Base-by-base conservation (phyloP, 805 yeast species). In the Yarrowia porcina region DNA sequence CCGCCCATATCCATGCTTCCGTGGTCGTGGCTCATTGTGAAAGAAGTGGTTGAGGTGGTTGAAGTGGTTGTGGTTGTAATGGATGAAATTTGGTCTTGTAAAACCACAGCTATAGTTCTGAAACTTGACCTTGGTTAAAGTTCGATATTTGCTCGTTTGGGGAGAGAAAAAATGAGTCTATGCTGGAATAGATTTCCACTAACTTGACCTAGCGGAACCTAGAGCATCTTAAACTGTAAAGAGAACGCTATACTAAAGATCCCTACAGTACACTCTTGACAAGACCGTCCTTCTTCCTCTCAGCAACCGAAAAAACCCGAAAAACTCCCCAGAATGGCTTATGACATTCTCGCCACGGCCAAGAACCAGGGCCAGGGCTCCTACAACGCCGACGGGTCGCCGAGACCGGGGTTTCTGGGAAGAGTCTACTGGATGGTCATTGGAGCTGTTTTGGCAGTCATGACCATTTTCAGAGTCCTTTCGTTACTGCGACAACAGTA, bases 331-430 rank as follows among this genome's bases (percentile, higher is more conserved):
- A 44, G 18, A 20, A 56, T 56, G 61, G 61, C 12, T 20, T 56
- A 56, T 39, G 61, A 56, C 39, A 56, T 56, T 39, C 49, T 56
- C n/a, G 61, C 61, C 30, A 39, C 61, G 10, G 61, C 61, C 1
- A 13, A 63, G 21, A 15, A 64, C 39, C 50, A 63, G 44, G 21
- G 65, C 32, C 39, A 38, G 38, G 45, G 65, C 18, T 59, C 64
- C 8, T 62, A 62, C 63, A 59, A 52, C 64, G 10, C 50, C 3
- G 63, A 30, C 32, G 50, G 42, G 21, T 28, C 42, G 7, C 71
- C 69, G 7, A 68, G 69, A 23, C 71, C 72, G 6, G 72, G 70
- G 10, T 69, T 65, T 33, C 57, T 68, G 25, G 72, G 69, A 12
- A 30, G 64, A 36, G 60, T 68, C 65, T 67, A 64, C 65, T 69